A percentile compares a stretch with the other conserved stretches of the same genome.
These are phyloP conservation scores for Domatiomyces globalis DNA, from an alignment of 2,329 filamentous ascomycete species.

Conservation along the genomic window DNA sequence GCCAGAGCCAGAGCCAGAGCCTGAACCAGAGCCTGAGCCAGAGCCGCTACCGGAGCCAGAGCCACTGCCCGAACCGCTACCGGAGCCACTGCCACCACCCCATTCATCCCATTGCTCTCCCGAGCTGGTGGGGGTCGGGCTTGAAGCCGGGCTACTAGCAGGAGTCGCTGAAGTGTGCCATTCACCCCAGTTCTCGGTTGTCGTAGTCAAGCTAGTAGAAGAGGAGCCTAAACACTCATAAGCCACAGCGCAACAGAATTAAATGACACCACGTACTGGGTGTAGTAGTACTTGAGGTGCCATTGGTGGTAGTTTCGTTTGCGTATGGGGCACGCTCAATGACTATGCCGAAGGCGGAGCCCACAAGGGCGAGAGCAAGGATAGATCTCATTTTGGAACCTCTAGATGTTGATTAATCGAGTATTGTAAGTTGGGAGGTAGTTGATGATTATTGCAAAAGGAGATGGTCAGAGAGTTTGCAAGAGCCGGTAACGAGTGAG, in stretches of 20 bases:
- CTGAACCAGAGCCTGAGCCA: background rate
- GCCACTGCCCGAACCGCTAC: background rate
- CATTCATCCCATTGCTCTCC: conserved; percentile 16
- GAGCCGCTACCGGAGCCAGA: background rate
- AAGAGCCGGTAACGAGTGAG: conserved; percentile 32
- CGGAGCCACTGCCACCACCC: background rate
- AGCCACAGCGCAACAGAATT: conserved; percentile 17
- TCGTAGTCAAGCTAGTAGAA: conserved; percentile 4
- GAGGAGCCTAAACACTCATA: conserved; percentile 18
- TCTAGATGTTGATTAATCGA: conserved; percentile 1
- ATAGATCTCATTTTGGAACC: conserved; percentile 18
- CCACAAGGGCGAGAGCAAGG: conserved; percentile 18
- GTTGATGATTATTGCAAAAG: conserved; percentile 2
- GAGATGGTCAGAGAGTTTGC: background rate
- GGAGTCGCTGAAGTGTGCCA: conserved; percentile 3
- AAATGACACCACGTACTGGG: conserved; percentile 15
- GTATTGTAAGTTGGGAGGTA: background rate
- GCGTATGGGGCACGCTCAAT: conserved; percentile 7
- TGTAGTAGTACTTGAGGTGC: no score
- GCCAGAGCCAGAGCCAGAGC: background rate
- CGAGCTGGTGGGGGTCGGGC: conserved; percentile 23
- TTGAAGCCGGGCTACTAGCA: no score
- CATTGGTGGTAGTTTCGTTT: conserved; percentile 8
- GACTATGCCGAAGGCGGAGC: conserved; percentile 14
- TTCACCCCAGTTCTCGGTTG: conserved; percentile 1